Conservation (phyloP, 148 eudicot genomes). For the Nyssa sinensis region DNA sequence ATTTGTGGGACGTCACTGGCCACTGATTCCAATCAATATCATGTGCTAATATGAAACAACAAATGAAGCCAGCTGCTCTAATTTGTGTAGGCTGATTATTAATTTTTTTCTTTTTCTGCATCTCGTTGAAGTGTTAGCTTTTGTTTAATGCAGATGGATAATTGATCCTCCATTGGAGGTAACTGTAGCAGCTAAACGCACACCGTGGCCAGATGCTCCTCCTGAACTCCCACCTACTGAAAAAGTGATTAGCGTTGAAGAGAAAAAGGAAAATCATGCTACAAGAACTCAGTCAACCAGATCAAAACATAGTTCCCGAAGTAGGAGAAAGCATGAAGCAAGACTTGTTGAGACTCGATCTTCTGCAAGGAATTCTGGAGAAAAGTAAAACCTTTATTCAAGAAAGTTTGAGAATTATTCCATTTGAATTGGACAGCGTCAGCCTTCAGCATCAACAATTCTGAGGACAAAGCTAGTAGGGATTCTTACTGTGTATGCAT, state of each 20-base stretch:
- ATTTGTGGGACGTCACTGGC: not conserved
- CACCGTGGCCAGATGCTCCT: conserved; percentile 92
- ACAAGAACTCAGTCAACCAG: conserved; percentile 52
- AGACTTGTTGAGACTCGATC: conserved; percentile 47
- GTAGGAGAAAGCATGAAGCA: conserved; percentile 69
- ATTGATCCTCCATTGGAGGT: conserved; percentile 84
- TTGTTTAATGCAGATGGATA: conserved; percentile 71
- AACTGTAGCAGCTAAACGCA: conserved; percentile 87
- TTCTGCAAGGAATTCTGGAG: conserved; percentile 38
- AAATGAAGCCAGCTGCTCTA: not conserved
- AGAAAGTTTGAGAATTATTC: conserved; percentile 12
- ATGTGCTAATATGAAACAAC: not conserved
- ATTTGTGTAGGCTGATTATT: not conserved
- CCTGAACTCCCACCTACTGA: conserved; percentile 65
- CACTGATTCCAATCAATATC: not conserved
- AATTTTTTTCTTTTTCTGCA: not conserved
- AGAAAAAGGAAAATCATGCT: conserved; percentile 48
- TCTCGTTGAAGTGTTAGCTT: not conserved
- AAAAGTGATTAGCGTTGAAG: conserved; percentile 39
- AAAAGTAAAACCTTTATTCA: conserved; percentile 17
- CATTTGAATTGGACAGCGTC: conserved; percentile 2
- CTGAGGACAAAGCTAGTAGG: too few species aligned
- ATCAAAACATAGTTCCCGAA: conserved; percentile 57
- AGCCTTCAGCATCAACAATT: conserved; percentile 5
- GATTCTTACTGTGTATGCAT: too few species aligned